These are phyloP conservation scores for Apiotrichum porosum DNA, from an alignment of 1,284 basidiomycete species.

Conservation along the genomic window DNA sequence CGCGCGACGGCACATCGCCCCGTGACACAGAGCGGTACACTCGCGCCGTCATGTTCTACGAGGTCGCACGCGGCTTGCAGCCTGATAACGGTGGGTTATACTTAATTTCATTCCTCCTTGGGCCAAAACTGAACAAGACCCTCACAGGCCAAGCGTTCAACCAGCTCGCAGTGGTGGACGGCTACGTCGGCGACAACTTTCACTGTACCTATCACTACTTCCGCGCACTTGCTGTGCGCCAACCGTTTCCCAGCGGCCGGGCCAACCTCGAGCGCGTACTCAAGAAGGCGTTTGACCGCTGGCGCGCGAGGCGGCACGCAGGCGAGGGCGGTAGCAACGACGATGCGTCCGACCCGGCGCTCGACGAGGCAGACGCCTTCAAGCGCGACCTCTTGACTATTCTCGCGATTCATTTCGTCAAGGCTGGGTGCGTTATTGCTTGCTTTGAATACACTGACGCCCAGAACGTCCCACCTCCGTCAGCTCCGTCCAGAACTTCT, in stretches of 20 bases:
- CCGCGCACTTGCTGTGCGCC: conserved; percentile 77
- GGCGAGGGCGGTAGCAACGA: conserved; percentile 26
- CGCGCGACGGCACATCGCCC: conserved; percentile 14
- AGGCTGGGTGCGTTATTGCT: conserved; percentile 46
- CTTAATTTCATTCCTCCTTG: no score
- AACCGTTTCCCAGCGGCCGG: conserved; percentile 80
- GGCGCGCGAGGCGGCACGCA: conserved; percentile 31
- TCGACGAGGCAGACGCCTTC: conserved; percentile 57
- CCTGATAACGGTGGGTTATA: conserved; percentile 57
- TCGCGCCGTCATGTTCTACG: conserved; percentile 73
- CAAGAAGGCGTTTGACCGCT: conserved; percentile 59
- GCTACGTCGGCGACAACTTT: conserved; percentile 78
- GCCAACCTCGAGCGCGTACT: conserved; percentile 76
- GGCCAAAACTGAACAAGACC: not conserved
- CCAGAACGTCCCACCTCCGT: conserved; percentile 34
- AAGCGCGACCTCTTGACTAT: conserved; percentile 67
- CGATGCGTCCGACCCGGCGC: conserved; percentile 30
- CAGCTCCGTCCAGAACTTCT: conserved; percentile 18
- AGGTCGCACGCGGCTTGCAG: conserved; percentile 72
- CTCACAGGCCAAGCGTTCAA: conserved; percentile 80
- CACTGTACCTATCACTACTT: conserved; percentile 80
- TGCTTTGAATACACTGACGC: conserved; percentile 11
- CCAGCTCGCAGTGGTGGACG: conserved; percentile 87
- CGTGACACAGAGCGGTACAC: conserved; percentile 51
- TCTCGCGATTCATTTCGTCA: conserved; percentile 47